A percentile compares a stretch with the other conserved stretches of the same genome.
phyloP scores from a whole-genome alignment of 2,329 filamentous ascomycete genomes.

The Atkinsonella texensis region DNA sequence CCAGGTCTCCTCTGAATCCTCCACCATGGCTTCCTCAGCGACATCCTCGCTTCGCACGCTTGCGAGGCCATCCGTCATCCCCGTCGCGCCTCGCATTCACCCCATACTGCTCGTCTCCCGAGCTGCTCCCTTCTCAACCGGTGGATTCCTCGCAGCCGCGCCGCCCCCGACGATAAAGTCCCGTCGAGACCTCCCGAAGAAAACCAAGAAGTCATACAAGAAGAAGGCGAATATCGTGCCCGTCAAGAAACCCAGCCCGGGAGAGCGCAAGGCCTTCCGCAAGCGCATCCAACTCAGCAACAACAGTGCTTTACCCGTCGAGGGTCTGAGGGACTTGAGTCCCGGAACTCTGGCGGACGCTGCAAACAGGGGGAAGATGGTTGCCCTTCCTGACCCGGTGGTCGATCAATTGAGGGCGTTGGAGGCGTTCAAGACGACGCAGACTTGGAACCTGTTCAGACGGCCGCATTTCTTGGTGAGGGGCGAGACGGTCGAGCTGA shows the following conservation, averaged over 20 bases:
- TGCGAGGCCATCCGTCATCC: constrained; percentile 20
- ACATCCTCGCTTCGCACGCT: constrained; percentile 28
- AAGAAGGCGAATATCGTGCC: constrained; percentile 31
- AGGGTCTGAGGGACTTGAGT: constrained; percentile 51
- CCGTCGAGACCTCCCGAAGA: constrained; percentile 22
- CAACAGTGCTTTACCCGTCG: constrained; percentile 75
- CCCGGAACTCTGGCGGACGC: constrained; percentile 40
- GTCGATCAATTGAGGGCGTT: constrained; percentile 73
- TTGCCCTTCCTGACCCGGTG: constrained; percentile 54
- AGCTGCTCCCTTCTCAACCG: constrained; percentile 30
- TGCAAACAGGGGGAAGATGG: constrained; percentile 50
- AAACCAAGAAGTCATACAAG: constrained; percentile 40
- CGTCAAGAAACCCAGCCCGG: constrained; percentile 49
- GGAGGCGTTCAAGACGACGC: constrained; percentile 82
- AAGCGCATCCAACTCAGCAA: constrained; percentile 90
- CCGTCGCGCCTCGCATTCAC: constrained; percentile 21
- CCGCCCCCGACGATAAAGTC: constrained; percentile 21
- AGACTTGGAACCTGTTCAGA: constrained; percentile 80
- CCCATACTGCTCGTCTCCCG: constrained; percentile 14
- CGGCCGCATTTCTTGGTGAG: constrained; percentile 69
- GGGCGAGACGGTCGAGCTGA: constrained; percentile 63
- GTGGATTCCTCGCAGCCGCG: constrained; percentile 15
- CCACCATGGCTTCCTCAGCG: constrained; percentile 7
- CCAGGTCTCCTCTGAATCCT: too few species aligned
- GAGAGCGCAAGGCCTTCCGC: constrained; percentile 76